A percentile compares a stretch with the other conserved stretches of the same genome.
Evolutionary conservation across 306 rosid species (phyloP).

Genomic region (Coriaria nepalensis): DNA sequence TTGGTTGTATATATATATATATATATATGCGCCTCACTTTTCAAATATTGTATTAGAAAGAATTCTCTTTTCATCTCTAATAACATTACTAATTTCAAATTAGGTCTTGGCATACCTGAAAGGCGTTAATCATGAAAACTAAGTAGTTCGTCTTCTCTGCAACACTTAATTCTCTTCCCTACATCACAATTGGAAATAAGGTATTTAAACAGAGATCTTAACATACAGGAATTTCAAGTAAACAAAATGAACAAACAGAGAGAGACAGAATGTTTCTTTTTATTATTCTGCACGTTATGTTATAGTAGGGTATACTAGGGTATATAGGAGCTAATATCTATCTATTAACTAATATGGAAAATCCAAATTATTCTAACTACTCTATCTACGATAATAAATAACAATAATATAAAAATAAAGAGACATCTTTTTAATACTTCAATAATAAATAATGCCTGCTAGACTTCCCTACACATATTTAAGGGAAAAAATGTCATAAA

Average conservation of each 20-base stretch:
- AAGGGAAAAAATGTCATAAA: too few species aligned
- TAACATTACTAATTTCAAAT: slow-evolving; percentile 5
- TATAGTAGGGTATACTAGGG: not conserved
- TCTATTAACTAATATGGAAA: too few species aligned
- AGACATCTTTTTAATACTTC: too few species aligned
- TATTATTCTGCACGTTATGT: slow-evolving; percentile 6
- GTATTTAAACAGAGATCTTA: slow-evolving; percentile 8
- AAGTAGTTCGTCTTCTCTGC: slow-evolving; percentile 92
- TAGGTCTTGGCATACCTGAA: slow-evolving; percentile 49
- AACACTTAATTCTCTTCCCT: slow-evolving; percentile 79
- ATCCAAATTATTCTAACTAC: too few species aligned
- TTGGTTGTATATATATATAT: too few species aligned
- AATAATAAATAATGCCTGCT: too few species aligned
- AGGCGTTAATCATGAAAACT: slow-evolving; percentile 90
- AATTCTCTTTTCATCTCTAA: not conserved
- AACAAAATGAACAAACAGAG: not conserved
- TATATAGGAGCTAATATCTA: not conserved
- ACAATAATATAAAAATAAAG: too few species aligned
- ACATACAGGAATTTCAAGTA: too few species aligned
- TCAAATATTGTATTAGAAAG: too few species aligned
- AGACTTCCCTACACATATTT: too few species aligned
- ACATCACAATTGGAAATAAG: slow-evolving; percentile 20
- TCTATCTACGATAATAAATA: too few species aligned
- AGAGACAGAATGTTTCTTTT: slow-evolving; percentile 3
- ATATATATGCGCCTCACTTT: too few species aligned